Conservation (phyloP, 1,284 basidiomycete genomes). For the Stereum hirsutum region DNA sequence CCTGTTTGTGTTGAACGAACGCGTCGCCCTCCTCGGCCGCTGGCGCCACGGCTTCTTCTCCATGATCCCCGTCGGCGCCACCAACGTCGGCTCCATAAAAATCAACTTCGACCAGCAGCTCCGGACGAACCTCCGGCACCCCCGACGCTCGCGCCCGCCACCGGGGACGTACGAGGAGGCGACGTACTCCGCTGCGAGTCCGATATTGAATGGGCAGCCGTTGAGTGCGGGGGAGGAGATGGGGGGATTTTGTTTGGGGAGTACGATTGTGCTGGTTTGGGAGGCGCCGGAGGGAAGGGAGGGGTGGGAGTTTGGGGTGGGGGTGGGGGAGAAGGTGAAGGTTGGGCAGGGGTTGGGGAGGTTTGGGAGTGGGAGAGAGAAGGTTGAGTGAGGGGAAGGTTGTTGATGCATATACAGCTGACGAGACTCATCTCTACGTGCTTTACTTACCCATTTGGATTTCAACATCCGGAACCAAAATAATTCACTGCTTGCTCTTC, state of each 20-base stretch:
- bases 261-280: constrained; percentile 94
- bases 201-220: constrained; percentile 84
- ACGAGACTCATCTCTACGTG: no score
- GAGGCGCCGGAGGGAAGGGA: constrained; percentile 85
- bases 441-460: no score
- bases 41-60: constrained; percentile 96
- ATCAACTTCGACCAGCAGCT: constrained; percentile 93
- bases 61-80: constrained; percentile 97
- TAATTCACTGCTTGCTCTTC: no score
- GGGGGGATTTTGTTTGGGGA: constrained; percentile 94
- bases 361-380: no score
- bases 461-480: no score
- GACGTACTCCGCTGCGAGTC: constrained; percentile 75
- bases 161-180: constrained; percentile 92
- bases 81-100: constrained; percentile 95
- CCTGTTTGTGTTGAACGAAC: constrained; percentile 95
- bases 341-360: constrained; percentile 78
- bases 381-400: no score
- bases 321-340: constrained; percentile 79
- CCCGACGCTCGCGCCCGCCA: constrained; percentile 64
- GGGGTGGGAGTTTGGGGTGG: constrained; percentile 75
- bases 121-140: constrained; percentile 75
- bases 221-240: constrained; percentile 87
- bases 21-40: constrained; percentile 91
- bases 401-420: no score